phyloP scores from a whole-genome alignment of 257 asterid species.

The Jasminum sambac region DNA sequence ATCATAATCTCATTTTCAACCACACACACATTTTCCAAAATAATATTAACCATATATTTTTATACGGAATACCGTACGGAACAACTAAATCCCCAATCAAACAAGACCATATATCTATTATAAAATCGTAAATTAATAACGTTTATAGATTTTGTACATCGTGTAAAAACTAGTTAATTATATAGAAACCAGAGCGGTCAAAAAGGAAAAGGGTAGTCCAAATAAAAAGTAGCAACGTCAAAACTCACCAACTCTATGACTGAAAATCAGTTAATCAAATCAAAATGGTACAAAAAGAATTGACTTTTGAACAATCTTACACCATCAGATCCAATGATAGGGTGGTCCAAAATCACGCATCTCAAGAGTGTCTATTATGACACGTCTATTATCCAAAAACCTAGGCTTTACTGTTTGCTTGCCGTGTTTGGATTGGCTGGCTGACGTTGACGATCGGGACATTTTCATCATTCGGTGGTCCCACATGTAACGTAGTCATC shows the following conservation, averaged over 20 bases:
- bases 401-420: conserved; percentile 28
- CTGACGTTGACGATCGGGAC: conserved; percentile 37
- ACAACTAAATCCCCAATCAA: too few species aligned
- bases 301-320: neutral
- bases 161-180: too few species aligned
- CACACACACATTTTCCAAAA: too few species aligned
- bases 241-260: conserved; percentile 17
- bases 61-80: too few species aligned
- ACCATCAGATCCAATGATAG: conserved; percentile 29
- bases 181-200: too few species aligned
- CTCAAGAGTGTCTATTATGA: conserved; percentile 31
- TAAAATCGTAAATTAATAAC: too few species aligned
- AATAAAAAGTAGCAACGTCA: neutral
- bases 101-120: too few species aligned
- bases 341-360: conserved; percentile 43
- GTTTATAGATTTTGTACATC: too few species aligned
- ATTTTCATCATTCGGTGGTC: conserved; percentile 31
- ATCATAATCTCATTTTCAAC: too few species aligned
- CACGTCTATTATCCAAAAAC: conserved; percentile 36
- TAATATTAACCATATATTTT: too few species aligned
- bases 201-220: neutral
- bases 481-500: conserved; percentile 25
- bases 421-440: conserved; percentile 31
- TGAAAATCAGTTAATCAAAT: conserved; percentile 9
- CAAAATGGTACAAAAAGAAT: neutral